Conservation (phyloP, 2,329 filamentous ascomycete genomes). For the Botrytis paeoniae region DNA sequence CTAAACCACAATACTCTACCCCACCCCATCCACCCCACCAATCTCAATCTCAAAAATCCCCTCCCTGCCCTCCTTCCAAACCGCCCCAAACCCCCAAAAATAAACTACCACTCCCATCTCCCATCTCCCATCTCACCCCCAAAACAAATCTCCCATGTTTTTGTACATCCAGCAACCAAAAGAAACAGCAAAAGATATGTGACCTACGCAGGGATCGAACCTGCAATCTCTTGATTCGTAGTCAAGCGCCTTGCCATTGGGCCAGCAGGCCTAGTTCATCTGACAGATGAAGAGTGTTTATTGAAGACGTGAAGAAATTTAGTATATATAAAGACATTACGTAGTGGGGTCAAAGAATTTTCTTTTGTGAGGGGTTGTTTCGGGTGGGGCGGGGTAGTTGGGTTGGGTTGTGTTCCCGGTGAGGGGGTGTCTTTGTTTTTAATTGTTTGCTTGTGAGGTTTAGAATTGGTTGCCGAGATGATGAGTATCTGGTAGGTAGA, state of each 20-base stretch:
- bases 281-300: neutral
- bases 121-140: too few relatives aligned
- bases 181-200: neutral
- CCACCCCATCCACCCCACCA: neutral
- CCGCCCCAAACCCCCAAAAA: neutral
- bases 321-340: neutral
- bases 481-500: too few relatives aligned
- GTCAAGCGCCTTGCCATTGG: constrained; percentile 50
- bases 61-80: neutral
- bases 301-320: neutral
- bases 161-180: too few relatives aligned
- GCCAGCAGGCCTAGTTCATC: constrained; percentile 33
- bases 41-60: neutral
- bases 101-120: too few relatives aligned
- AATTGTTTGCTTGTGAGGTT: too few relatives aligned
- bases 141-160: too few relatives aligned
- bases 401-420: neutral
- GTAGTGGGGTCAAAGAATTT: neutral
- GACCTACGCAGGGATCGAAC: constrained; percentile 41
- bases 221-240: constrained; percentile 49
- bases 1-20: neutral
- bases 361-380: too few relatives aligned
- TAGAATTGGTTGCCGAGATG: too few relatives aligned
- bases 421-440: neutral
- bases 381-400: neutral